Evolutionary conservation across 768 basidiomycete genomes (phyloP).

Genomic region (Russula sp.): DNA sequence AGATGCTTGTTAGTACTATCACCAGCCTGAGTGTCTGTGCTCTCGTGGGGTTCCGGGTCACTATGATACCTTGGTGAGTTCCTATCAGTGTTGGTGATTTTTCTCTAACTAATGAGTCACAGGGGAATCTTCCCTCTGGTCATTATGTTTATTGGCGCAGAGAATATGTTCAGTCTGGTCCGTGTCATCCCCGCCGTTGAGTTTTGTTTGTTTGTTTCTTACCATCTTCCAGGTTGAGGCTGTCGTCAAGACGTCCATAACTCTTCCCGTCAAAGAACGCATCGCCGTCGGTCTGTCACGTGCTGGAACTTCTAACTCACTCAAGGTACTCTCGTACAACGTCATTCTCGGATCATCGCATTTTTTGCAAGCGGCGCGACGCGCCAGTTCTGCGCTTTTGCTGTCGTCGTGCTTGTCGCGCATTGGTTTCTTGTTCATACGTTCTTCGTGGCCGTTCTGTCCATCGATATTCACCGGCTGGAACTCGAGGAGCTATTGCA

Average conservation of each 20-base stretch:
- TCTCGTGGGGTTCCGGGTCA: conserved; percentile 81
- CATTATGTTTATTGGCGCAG: conserved; percentile 91
- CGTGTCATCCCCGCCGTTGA: conserved; percentile 33
- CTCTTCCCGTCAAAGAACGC: conserved; percentile 84
- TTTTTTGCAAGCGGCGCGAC: conserved; percentile 75
- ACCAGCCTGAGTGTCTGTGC: conserved; percentile 93
- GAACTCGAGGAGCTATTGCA: conserved; percentile 88
- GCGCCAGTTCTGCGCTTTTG: conserved; percentile 90
- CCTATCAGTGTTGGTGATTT: conserved; percentile 15
- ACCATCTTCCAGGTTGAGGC: conserved; percentile 65
- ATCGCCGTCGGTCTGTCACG: conserved; percentile 87
- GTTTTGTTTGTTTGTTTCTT: conserved; percentile 30
- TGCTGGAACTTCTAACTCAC: conserved; percentile 87
- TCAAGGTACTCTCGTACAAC: conserved; percentile 89
- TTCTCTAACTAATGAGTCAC: background rate
- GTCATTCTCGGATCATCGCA: conserved; percentile 69
- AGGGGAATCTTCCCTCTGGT: conserved; percentile 92
- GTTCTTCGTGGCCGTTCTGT: conserved; percentile 91
- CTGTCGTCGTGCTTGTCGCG: conserved; percentile 89
- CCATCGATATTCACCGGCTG: conserved; percentile 92
- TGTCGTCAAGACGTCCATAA: conserved; percentile 79
- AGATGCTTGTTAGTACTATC: conserved; percentile 88
- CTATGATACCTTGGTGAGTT: conserved; percentile 85
- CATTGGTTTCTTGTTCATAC: conserved; percentile 98
- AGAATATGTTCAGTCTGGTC: conserved; percentile 96